Evolutionary conservation across 495 filamentous ascomycete genomes (phyloP), one percentile per base, ranked within the genome.

Genomic region (Talaromyces thailandensis): DNA sequence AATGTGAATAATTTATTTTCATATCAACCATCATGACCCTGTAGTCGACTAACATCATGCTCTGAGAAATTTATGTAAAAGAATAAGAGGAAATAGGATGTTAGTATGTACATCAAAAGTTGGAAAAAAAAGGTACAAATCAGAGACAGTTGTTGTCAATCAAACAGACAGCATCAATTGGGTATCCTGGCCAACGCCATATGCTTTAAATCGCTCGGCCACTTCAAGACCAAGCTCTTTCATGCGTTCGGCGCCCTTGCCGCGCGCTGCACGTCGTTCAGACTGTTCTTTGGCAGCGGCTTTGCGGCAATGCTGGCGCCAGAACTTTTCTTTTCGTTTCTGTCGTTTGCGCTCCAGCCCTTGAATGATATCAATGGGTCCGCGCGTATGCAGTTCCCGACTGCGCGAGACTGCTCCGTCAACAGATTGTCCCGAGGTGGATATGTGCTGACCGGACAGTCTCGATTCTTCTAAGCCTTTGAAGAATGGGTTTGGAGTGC

Each of bases 321-420:
- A 88, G 69, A 88, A 92, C 71, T 93, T 94, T 75, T 96, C 90
- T 74, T 87, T 90, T 61, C 94, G 89, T 60, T 92, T 86, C 74
- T 93, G 90, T 50, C 93, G 86, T 76, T 94, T 96, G 75, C 90
- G 86, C 78, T 98, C 94, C 7, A 98, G 85, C 6, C 94, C 94
- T 70, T 96, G 92, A 74, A 96, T 91, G 65, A 98, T 98, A 70
- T 97, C 95, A 66, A 98, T 93, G 29, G 94, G 92, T 52, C 92
- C 91, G 64, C 94, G 84, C 28, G 82, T 82, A 64, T 89, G 85
- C 26, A 80, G 64, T 63, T 84, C 78, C 31, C 73, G 73, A 26
- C 70, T 70, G 58, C 74, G 76, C 16, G 77, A 76, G 12, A 65
- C 65, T 48, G 76, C 73, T 53, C 68, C 70, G 63, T 77, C 73